A percentile compares a stretch with the other conserved stretches of the same genome.
These are phyloP conservation scores for Mastigamoeba balamuthi DNA, from an alignment of 78 protist genomes.

Conservation along the genomic window DNA sequence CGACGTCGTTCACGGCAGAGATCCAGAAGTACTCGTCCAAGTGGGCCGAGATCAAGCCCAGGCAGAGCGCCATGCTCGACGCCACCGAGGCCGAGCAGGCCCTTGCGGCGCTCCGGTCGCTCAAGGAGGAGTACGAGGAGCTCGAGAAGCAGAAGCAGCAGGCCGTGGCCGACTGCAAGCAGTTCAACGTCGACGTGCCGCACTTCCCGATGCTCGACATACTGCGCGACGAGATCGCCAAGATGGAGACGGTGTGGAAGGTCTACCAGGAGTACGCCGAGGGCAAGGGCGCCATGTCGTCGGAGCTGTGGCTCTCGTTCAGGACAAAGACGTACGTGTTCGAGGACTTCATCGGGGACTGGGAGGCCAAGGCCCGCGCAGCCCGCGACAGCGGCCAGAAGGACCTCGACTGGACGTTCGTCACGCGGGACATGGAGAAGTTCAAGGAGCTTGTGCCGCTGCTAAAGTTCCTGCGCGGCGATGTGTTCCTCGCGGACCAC, in stretches of 20 bases:
- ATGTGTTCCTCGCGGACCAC: slow-evolving; percentile 60
- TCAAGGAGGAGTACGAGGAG: slow-evolving; percentile 13
- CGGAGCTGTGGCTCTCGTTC: slow-evolving; percentile 70
- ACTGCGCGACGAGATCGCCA: slow-evolving; percentile 1
- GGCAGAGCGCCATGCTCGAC: not conserved
- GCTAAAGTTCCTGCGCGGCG: slow-evolving; percentile 56
- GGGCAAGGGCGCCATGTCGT: slow-evolving; percentile 4
- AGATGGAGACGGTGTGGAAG: slow-evolving; percentile 1
- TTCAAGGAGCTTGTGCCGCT: not conserved
- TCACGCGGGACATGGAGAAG: not conserved
- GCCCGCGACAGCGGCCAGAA: not conserved
- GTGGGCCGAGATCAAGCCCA: slow-evolving; percentile 40
- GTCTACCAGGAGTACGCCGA: slow-evolving; percentile 15
- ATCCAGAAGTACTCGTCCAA: slow-evolving; percentile 2
- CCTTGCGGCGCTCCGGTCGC: not conserved
- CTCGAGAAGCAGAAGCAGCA: too few relatives aligned
- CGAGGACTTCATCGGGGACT: slow-evolving; percentile 34
- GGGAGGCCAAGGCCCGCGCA: slow-evolving; percentile 29
- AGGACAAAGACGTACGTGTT: slow-evolving; percentile 26
- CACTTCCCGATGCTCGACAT: not conserved
- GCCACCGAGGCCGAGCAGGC: not conserved
- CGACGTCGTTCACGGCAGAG: not conserved
- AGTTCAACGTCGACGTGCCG: slow-evolving; percentile 13
- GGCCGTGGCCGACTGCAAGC: slow-evolving; percentile 14
- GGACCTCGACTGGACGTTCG: slow-evolving; percentile 4